Evolutionary conservation across 805 yeast genomes (phyloP).

Genomic region (Candida vartiovaarae): DNA sequence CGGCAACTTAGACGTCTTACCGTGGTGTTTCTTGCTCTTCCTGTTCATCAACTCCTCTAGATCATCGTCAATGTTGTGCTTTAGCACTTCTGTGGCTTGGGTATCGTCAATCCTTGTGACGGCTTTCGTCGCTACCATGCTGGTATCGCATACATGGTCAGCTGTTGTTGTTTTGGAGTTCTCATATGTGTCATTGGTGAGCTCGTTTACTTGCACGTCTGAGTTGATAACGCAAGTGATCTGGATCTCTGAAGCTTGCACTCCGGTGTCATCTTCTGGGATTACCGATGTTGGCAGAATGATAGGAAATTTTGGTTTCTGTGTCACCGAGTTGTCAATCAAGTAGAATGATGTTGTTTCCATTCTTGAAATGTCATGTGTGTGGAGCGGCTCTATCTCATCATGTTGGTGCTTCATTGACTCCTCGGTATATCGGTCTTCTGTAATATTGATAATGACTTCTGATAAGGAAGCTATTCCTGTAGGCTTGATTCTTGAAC

Average conservation of each 20-base stretch:
- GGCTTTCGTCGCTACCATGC: neutral
- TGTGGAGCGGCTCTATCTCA: too few relatives aligned
- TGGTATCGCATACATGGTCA: neutral
- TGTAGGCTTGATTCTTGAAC: too few relatives aligned
- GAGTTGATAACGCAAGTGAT: neutral
- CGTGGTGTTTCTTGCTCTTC: constrained; percentile 1
- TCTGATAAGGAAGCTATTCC: too few relatives aligned
- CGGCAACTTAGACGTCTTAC: neutral
- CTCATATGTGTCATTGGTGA: neutral
- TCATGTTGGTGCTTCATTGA: too few relatives aligned
- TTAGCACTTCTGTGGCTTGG: neutral
- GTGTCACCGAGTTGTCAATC: too few relatives aligned
- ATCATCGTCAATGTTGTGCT: constrained; percentile 15
- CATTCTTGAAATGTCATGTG: too few relatives aligned
- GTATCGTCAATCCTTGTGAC: neutral
- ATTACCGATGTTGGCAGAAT: too few relatives aligned
- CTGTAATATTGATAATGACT: too few relatives aligned
- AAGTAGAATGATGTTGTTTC: too few relatives aligned
- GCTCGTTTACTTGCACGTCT: neutral
- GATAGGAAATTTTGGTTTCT: too few relatives aligned
- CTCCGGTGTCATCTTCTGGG: neutral
- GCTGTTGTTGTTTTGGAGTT: neutral
- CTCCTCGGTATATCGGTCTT: too few relatives aligned
- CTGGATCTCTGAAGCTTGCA: neutral
- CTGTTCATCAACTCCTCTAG: constrained; percentile 11